phyloP scores from a whole-genome alignment of 331 rosid species.

The Malus hybrid region DNA sequence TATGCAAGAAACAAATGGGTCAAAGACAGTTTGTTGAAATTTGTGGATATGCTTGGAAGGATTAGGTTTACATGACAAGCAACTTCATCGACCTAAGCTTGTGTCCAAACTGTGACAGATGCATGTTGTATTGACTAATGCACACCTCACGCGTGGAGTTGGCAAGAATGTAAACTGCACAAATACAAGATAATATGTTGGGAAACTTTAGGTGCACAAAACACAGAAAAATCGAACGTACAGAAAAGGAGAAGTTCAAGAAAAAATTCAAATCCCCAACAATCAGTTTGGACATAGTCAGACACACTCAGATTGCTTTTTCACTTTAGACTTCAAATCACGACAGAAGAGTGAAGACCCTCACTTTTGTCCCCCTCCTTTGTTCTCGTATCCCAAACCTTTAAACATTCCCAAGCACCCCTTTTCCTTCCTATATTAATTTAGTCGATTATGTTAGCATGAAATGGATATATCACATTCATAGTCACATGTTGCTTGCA shows the following conservation, averaged over 20 bases:
- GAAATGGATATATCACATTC: too few species aligned
- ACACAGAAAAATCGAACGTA: not conserved
- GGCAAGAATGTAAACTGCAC: not conserved
- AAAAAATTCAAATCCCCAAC: constrained; percentile 17
- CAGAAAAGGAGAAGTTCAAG: not conserved
- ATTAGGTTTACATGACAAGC: too few species aligned
- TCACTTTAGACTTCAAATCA: constrained; percentile 4
- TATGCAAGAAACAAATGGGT: too few species aligned
- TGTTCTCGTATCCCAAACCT: not conserved
- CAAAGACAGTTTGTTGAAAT: too few species aligned
- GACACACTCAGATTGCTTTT: constrained; percentile 7
- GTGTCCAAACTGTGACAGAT: too few species aligned
- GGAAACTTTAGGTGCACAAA: not conserved
- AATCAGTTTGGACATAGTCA: constrained; percentile 1
- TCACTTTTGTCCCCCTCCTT: not conserved
- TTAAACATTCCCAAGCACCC: not conserved
- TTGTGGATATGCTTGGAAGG: too few species aligned
- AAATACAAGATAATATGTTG: not conserved
- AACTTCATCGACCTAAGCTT: too few species aligned
- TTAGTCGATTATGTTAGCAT: too few species aligned
- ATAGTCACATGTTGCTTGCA: too few species aligned
- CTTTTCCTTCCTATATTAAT: not conserved
- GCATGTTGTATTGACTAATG: too few species aligned
- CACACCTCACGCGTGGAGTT: not conserved
- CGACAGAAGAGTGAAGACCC: not conserved